Evolutionary conservation across 306 rosid species (phyloP), one percentile per base, ranked within the genome.

Genomic region (Dalbergia cochinchinensis): DNA sequence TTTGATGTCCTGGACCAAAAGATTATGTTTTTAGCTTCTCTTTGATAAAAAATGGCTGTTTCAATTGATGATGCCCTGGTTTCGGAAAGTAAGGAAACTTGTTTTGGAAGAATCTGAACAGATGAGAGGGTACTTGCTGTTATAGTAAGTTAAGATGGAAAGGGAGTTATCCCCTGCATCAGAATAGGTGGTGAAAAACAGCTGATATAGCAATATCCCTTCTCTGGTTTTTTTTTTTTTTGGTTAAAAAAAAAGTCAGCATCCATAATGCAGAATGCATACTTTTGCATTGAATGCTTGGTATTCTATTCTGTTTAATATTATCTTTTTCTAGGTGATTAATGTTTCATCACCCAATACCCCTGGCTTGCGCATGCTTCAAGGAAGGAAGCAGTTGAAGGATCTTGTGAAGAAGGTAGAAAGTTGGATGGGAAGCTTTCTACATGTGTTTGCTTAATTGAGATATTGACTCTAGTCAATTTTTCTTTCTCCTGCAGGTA

Each of bases 301-400:
- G 9, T 58, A 16, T 55, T 63, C 39, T 12, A n/a, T 80, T 66
- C 7, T 45, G 48, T 42, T 75, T 64, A 60, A 71, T 73, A 59
- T n/a, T 15, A 42, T 82, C 65, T 1, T 37, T 42, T 82, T 78
- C 57, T 78, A 95, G 99, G 99, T 95, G 82, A 91, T 95, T 73
- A 95, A 95, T 92, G 94, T 95, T 85, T 95, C 99, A 51, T 95
- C 99, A 13, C 99, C 98, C 69, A 95, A 95, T 91, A 95, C 99
- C 77, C 99, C 99, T 16, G 99, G 99, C 71, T 86, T 95, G 80
- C 98, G 99, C 47, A 92, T 86, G 91, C 99, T 95, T 88, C 99
- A 95, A 79, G 99, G 99, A 82, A 91, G 99, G 87, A 95, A 92
- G 88, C 97, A 95, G 63, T 86, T 95, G 83, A 95, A 90, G 84